Evolutionary conservation across 305 asterid genomes (phyloP).

Genomic region (Petunia hybrid): DNA sequence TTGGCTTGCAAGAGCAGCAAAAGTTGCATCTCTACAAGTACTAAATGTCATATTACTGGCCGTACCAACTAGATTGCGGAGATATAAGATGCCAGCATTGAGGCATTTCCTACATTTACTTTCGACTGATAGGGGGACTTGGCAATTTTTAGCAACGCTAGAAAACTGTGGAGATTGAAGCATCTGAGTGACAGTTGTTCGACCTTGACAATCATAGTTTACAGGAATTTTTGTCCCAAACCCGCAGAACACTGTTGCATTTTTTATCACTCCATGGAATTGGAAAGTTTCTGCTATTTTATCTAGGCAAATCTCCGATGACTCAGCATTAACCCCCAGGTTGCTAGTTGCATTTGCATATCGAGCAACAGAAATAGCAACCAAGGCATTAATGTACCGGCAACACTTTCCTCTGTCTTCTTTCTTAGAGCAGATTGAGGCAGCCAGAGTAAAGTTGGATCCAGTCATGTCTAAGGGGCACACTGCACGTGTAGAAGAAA

Average conservation of each 20-base stretch:
- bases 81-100: slow-evolving; percentile 78
- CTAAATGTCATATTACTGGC: slow-evolving; percentile 81
- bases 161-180: slow-evolving; percentile 68
- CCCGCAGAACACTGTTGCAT: slow-evolving; percentile 75
- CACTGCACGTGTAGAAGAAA: slow-evolving; percentile 55
- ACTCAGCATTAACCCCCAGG: slow-evolving; percentile 67
- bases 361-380: slow-evolving; percentile 82
- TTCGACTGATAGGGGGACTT: slow-evolving; percentile 55
- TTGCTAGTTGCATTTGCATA: slow-evolving; percentile 73
- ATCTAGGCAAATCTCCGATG: slow-evolving; percentile 68
- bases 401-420: slow-evolving; percentile 81
- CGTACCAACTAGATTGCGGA: slow-evolving; percentile 76
- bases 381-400: slow-evolving; percentile 83
- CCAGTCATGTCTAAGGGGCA: slow-evolving; percentile 85
- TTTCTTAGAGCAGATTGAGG: slow-evolving; percentile 74
- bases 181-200: slow-evolving; percentile 80
- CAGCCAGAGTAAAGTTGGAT: slow-evolving; percentile 80
- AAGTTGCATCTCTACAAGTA: slow-evolving; percentile 96
- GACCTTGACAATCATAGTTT: slow-evolving; percentile 82
- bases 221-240: slow-evolving; percentile 89
- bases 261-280: slow-evolving; percentile 75
- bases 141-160: slow-evolving; percentile 68
- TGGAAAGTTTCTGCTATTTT: slow-evolving; percentile 66
- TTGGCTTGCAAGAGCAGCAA: slow-evolving; percentile 84
- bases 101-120: slow-evolving; percentile 80